These are phyloP conservation scores for Maudiozyma serrabonitensis DNA, from an alignment of 805 yeast species.

Conservation along the genomic window DNA sequence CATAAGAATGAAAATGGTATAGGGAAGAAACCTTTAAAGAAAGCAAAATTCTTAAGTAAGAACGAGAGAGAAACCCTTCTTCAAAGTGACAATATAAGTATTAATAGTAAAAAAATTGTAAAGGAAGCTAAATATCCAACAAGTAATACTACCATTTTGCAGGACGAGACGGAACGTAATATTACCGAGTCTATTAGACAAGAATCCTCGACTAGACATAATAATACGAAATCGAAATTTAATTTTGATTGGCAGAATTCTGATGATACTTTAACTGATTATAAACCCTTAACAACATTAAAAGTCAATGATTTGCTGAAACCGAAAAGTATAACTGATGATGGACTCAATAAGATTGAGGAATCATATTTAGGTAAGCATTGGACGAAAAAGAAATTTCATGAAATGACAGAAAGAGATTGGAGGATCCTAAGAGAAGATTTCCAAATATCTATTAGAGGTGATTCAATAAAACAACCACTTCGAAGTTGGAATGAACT, in stretches of 20 bases:
- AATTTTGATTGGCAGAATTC: conserved; percentile 58
- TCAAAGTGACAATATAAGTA: background rate
- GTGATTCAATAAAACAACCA: conserved; percentile 38
- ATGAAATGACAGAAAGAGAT: conserved; percentile 68
- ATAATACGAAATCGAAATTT: conserved; percentile 32
- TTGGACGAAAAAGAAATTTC: conserved; percentile 62
- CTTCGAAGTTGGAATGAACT: conserved; percentile 68
- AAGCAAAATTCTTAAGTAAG: conserved; percentile 39
- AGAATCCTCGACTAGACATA: background rate
- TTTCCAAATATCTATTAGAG: conserved; percentile 51
- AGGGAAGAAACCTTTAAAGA: conserved; percentile 4
- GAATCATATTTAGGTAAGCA: conserved; percentile 22
- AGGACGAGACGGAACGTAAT: background rate
- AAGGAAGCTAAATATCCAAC: background rate
- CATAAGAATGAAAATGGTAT: conserved; percentile 3
- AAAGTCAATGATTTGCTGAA: conserved; percentile 11
- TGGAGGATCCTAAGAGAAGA: conserved; percentile 86
- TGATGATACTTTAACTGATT: conserved; percentile 52
- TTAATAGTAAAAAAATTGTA: background rate
- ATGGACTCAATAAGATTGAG: conserved; percentile 5
- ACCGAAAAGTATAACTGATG: background rate
- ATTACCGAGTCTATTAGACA: background rate
- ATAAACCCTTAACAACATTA: conserved; percentile 33
- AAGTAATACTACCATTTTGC: background rate
- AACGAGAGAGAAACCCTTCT: conserved; percentile 29